A percentile compares a stretch with the other conserved stretches of the same genome.
Conservation (phyloP, 768 basidiomycete genomes). For the Amyloporia xantha region DNA sequence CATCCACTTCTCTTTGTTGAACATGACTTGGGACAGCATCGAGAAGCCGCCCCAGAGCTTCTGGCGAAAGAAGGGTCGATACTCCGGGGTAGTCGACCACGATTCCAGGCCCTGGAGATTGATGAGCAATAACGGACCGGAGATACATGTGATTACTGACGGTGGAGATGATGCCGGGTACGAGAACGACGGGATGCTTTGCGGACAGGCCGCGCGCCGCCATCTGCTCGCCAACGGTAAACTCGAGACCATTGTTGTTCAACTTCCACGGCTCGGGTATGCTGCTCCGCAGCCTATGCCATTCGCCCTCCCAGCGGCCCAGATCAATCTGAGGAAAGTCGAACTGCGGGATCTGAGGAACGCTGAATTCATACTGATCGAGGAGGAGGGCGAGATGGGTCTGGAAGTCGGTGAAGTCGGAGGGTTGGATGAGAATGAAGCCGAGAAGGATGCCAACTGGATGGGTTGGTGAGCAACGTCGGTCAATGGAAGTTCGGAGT, state of each 20-base stretch:
- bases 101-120: slow-evolving; percentile 77
- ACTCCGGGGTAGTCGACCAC: slow-evolving; percentile 86
- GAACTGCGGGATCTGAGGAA: slow-evolving; percentile 57
- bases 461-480: neutral
- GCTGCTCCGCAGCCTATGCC: slow-evolving; percentile 56
- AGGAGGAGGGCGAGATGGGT: slow-evolving; percentile 58
- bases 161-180: slow-evolving; percentile 88
- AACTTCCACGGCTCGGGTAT: slow-evolving; percentile 83
- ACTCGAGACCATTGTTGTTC: slow-evolving; percentile 74
- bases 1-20: slow-evolving; percentile 88
- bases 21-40: slow-evolving; percentile 79
- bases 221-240: slow-evolving; percentile 66
- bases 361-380: slow-evolving; percentile 61
- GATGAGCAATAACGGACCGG: neutral
- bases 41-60: slow-evolving; percentile 74
- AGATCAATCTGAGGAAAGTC: slow-evolving; percentile 66
- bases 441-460: slow-evolving; percentile 65
- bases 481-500: no score
- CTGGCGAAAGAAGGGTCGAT: slow-evolving; percentile 88
- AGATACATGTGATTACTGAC: slow-evolving; percentile 36
- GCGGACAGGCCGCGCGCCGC: slow-evolving; percentile 60
- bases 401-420: slow-evolving; percentile 63
- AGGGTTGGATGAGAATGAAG: slow-evolving; percentile 58
- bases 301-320: slow-evolving; percentile 64
- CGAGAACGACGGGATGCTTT: slow-evolving; percentile 73